Evolutionary conservation across 1,139 yeast genomes (phyloP).

Genomic region (Geotrichum armillariae): DNA sequence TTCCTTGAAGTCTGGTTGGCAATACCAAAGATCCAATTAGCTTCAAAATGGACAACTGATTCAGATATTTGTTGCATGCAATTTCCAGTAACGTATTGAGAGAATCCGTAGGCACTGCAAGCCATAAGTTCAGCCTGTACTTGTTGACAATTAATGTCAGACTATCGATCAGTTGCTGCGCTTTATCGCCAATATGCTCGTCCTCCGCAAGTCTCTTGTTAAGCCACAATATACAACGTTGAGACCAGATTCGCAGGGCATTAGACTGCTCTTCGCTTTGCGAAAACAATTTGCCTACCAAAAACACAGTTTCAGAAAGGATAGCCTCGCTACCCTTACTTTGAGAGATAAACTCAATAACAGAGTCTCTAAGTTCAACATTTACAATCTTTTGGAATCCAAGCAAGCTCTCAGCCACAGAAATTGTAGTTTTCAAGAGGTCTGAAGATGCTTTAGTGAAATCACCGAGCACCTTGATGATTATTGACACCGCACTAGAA

Average conservation of each 20-base stretch:
- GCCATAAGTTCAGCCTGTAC: constrained; percentile 43
- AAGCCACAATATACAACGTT: constrained; percentile 31
- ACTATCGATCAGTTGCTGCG: constrained; percentile 12
- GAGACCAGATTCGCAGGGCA: constrained; percentile 24
- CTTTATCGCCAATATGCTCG: constrained; percentile 19
- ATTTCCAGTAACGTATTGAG: constrained; percentile 72
- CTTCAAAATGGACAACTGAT: constrained; percentile 44
- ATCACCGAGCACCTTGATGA: constrained; percentile 1
- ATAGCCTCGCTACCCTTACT: constrained; percentile 19
- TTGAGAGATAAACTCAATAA: constrained; percentile 14
- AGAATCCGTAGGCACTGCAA: constrained; percentile 48
- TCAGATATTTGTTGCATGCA: constrained; percentile 53
- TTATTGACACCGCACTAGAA: constrained; percentile 7
- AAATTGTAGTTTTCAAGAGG: constrained; percentile 10
- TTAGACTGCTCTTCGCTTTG: constrained; percentile 1
- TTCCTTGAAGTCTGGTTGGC: constrained; percentile 32
- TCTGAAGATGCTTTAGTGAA: neutral
- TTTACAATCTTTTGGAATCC: neutral
- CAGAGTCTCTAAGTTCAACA: constrained; percentile 3
- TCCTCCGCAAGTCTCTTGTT: constrained; percentile 33
- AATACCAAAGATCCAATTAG: constrained; percentile 46
- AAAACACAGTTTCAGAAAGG: constrained; percentile 14
- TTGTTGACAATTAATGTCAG: constrained; percentile 13
- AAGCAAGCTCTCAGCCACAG: constrained; percentile 14
- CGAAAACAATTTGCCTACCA: constrained; percentile 17